Evolutionary conservation across 768 basidiomycete species (phyloP).

Genomic region (Fomitopsis serialis): DNA sequence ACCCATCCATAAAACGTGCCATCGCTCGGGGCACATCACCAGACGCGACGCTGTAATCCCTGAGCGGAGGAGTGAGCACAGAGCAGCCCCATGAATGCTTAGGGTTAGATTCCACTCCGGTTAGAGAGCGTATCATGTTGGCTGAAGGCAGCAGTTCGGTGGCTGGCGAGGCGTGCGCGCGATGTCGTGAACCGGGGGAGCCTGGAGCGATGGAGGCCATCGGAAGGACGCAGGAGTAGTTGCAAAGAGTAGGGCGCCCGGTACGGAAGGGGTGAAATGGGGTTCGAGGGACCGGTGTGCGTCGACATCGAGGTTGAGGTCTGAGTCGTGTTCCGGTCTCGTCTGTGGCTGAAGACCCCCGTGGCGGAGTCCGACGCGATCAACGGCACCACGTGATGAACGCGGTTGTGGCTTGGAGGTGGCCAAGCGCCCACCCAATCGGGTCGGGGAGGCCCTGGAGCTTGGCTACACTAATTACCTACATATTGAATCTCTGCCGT

Average conservation of each 20-base stretch:
- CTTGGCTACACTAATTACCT: too few species aligned
- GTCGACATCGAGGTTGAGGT: conserved; percentile 13
- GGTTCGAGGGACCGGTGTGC: conserved; percentile 6
- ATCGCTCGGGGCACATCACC: conserved; percentile 16
- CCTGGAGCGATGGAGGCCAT: conserved; percentile 46
- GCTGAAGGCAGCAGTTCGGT: conserved; percentile 33
- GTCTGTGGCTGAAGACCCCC: neutral
- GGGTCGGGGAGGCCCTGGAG: too few species aligned
- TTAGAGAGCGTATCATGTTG: conserved; percentile 46
- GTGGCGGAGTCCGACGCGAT: neutral
- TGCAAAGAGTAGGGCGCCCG: neutral
- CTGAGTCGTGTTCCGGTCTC: neutral
- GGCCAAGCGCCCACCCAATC: too few species aligned
- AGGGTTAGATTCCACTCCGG: conserved; percentile 60
- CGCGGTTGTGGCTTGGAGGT: neutral
- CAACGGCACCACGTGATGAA: neutral
- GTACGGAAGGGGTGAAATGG: neutral
- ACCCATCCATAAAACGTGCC: neutral
- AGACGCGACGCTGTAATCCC: conserved; percentile 18
- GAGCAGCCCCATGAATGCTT: conserved; percentile 34
- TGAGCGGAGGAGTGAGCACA: conserved; percentile 27
- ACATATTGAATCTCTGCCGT: too few species aligned
- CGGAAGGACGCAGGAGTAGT: conserved; percentile 8
- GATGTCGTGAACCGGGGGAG: conserved; percentile 27
- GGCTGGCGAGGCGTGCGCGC: conserved; percentile 23